Percentiles rank a stretch among this genome's conserved stretches.
These are phyloP conservation scores for Mikania micrantha DNA, from an alignment of 129 eudicot species.

Conservation along the genomic window DNA sequence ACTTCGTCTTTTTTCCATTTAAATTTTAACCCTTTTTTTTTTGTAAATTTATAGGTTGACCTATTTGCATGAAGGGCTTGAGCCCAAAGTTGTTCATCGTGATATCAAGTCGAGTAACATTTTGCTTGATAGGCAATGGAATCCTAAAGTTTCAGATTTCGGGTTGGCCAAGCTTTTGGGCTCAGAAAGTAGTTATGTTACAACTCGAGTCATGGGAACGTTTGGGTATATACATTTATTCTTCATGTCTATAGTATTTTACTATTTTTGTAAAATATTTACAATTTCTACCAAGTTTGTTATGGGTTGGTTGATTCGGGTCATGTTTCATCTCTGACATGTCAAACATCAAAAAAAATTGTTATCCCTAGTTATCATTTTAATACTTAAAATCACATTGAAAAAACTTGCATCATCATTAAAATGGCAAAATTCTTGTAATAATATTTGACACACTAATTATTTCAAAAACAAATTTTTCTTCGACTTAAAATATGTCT, in stretches of 20 bases:
- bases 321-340: background rate
- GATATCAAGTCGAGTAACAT: constrained; percentile 86
- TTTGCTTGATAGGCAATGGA: constrained; percentile 70
- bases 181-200: constrained; percentile 67
- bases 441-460: background rate
- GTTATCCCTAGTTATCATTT: too few species aligned
- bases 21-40: constrained; percentile 5
- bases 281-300: background rate
- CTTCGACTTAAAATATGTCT: background rate
- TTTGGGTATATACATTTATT: constrained; percentile 58
- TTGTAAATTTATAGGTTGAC: constrained; percentile 50
- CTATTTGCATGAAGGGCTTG: constrained; percentile 86
- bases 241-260: background rate
- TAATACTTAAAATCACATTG: background rate
- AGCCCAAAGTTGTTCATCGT: constrained; percentile 89
- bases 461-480: background rate
- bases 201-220: constrained; percentile 96
- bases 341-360: background rate
- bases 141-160: constrained; percentile 75
- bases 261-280: background rate
- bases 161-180: constrained; percentile 88
- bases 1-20: background rate
- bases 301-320: background rate
- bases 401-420: background rate
- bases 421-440: background rate